Conservation (phyloP, 305 asterid species). For the Andrographis paniculata region DNA sequence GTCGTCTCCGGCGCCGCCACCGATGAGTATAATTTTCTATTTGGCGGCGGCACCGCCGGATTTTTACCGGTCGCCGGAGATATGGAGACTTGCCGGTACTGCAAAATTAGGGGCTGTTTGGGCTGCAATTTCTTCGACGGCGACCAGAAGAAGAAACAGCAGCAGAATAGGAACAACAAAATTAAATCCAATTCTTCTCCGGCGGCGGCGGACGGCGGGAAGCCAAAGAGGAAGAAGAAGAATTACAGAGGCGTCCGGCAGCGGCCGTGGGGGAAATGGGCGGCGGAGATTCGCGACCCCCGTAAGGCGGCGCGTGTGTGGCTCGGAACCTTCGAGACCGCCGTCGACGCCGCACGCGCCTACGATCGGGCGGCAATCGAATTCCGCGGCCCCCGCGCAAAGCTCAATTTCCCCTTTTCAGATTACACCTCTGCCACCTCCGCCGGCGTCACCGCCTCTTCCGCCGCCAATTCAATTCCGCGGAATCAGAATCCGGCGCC, state of each 20-base stretch:
- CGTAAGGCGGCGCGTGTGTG: constrained; percentile 77
- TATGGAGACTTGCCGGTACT: constrained; percentile 38
- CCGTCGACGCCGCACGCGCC: constrained; percentile 79
- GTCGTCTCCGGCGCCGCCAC: constrained; percentile 29
- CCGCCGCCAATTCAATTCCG: no score
- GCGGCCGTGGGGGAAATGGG: constrained; percentile 98
- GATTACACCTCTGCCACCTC: constrained; percentile 37
- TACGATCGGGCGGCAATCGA: constrained; percentile 77
- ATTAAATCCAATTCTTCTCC: background rate
- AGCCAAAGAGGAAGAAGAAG: constrained; percentile 55
- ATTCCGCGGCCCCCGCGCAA: constrained; percentile 82
- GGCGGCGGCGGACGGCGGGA: constrained; percentile 1
- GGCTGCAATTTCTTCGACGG: constrained; percentile 60
- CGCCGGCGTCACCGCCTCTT: no score
- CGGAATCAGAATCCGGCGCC: no score
- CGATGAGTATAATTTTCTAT: constrained; percentile 14
- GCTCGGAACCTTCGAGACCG: constrained; percentile 82
- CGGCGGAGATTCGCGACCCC: constrained; percentile 85
- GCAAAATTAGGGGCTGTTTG: constrained; percentile 52
- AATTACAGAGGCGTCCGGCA: constrained; percentile 87
- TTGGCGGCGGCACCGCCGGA: constrained; percentile 3
- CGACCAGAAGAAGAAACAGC: background rate
- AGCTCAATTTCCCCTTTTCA: constrained; percentile 61
- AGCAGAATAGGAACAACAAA: background rate
- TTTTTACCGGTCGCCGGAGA: constrained; percentile 20